A percentile compares a stretch with the other conserved stretches of the same genome.
Conservation (phyloP, 352 stramenopile species). For the Globisporangium ultimum region DNA sequence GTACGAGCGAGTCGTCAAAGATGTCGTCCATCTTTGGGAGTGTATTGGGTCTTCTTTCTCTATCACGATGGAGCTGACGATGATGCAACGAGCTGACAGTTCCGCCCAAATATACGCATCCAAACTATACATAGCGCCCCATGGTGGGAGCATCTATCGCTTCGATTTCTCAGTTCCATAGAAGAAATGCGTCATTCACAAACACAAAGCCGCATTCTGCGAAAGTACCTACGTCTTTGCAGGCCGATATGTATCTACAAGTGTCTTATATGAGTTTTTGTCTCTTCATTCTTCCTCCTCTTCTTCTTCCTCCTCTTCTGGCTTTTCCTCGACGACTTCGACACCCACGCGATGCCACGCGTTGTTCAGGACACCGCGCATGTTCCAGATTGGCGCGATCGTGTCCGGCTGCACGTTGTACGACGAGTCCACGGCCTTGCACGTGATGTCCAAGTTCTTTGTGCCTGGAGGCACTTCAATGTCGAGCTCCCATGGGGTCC, state of each 20-base stretch:
- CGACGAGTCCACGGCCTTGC: conserved; percentile 93
- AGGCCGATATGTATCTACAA: neutral
- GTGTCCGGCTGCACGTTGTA: conserved; percentile 97
- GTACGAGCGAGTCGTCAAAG: conserved; percentile 55
- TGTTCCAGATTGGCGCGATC: conserved; percentile 96
- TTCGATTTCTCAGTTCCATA: too few relatives aligned
- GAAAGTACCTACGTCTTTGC: too few relatives aligned
- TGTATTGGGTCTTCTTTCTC: neutral
- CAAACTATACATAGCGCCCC: too few relatives aligned
- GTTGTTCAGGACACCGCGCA: conserved; percentile 97
- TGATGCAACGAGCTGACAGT: too few relatives aligned
- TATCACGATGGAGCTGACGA: neutral
- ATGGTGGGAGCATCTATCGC: too few relatives aligned
- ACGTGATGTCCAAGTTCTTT: conserved; percentile 86
- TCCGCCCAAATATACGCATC: neutral
- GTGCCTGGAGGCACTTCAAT: conserved; percentile 84
- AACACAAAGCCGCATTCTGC: too few relatives aligned
- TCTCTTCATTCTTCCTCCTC: conserved; percentile 15
- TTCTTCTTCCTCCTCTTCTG: conserved; percentile 37
- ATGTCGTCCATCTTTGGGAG: conserved; percentile 56
- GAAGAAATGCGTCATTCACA: too few relatives aligned
- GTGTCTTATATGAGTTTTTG: conserved; percentile 5
- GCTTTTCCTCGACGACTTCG: conserved; percentile 43
- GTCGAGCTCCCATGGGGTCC: conserved; percentile 94
- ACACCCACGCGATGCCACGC: conserved; percentile 92